phyloP scores from a whole-genome alignment of 106 monocot species.

The Narthecium ossifragum region DNA sequence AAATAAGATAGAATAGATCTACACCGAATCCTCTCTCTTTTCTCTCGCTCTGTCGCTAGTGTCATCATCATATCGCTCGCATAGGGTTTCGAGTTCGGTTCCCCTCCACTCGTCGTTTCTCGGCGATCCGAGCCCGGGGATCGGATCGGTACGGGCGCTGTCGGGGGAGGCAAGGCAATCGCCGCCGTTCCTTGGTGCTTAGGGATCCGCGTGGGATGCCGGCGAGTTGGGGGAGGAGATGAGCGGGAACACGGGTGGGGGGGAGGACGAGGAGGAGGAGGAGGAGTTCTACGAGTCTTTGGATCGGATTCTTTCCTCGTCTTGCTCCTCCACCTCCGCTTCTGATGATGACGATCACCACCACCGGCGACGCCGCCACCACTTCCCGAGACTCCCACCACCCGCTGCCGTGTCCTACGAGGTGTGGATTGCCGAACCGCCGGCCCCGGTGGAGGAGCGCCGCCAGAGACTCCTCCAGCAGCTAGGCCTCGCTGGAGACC shows the following conservation, averaged over 20 bases:
- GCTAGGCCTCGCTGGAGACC: slow-evolving; percentile 60
- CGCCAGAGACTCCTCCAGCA: slow-evolving; percentile 61
- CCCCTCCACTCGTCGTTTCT: too few species aligned
- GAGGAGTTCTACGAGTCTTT: slow-evolving; percentile 75
- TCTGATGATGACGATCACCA: slow-evolving; percentile 36
- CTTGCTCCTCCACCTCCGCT: slow-evolving; percentile 83
- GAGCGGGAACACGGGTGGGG: slow-evolving; percentile 17
- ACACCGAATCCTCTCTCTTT: neutral
- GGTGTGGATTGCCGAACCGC: slow-evolving; percentile 74
- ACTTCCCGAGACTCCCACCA: slow-evolving; percentile 9
- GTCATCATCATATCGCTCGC: too few species aligned
- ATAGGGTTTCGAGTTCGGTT: too few species aligned
- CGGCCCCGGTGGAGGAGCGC: slow-evolving; percentile 72
- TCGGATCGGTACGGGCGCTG: too few species aligned
- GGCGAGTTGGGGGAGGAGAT: slow-evolving; percentile 4
- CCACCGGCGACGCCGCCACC: slow-evolving; percentile 12
- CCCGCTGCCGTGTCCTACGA: slow-evolving; percentile 34
- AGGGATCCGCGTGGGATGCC: too few species aligned
- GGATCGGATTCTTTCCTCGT: slow-evolving; percentile 72
- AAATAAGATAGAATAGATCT: neutral
- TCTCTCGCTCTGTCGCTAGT: too few species aligned
- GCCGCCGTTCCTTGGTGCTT: neutral
- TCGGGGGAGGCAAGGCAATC: neutral
- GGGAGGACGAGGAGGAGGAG: slow-evolving; percentile 35
- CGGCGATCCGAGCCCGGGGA: neutral